phyloP scores from a whole-genome alignment of 108 stramenopile genomes.

The Skeletonema menzelii region DNA sequence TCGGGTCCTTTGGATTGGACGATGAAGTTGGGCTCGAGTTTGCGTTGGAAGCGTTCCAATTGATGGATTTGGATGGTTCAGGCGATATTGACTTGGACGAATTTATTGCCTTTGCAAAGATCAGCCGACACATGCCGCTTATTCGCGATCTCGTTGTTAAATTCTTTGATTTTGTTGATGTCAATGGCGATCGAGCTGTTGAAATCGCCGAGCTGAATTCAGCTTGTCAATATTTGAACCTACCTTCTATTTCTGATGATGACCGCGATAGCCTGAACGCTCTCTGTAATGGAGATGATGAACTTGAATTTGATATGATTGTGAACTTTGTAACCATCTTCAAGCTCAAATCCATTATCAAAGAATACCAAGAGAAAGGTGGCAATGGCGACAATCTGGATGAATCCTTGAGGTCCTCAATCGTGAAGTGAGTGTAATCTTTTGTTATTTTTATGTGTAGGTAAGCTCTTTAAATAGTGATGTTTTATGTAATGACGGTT shows the following conservation, averaged over 20 bases:
- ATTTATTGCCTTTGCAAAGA: slow-evolving; percentile 18
- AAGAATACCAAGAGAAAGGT: slow-evolving; percentile 13
- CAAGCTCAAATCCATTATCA: slow-evolving; percentile 25
- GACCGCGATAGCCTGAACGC: slow-evolving; percentile 6
- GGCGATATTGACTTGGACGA: slow-evolving; percentile 20
- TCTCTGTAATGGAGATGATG: slow-evolving; percentile 8
- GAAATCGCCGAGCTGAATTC: slow-evolving; percentile 29
- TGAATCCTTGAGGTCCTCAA: background rate
- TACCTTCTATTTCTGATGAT: slow-evolving; percentile 9
- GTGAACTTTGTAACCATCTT: slow-evolving; percentile 27
- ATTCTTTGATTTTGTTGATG: slow-evolving; percentile 45
- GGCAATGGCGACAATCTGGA: background rate
- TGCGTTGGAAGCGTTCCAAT: slow-evolving; percentile 1
- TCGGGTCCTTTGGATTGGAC: slow-evolving; percentile 6
- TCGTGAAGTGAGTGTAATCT: background rate
- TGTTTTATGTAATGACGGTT: too few relatives aligned
- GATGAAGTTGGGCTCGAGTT: slow-evolving; percentile 20
- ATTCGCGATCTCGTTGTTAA: slow-evolving; percentile 22
- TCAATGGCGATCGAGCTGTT: slow-evolving; percentile 14
- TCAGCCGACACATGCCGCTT: background rate
- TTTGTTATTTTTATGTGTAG: background rate
- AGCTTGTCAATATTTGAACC: slow-evolving; percentile 33
- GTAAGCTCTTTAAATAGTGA: too few relatives aligned
- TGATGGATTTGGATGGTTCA: slow-evolving; percentile 23
- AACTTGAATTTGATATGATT: slow-evolving; percentile 15